Base-by-base conservation (phyloP, 345 rosid genomes). In the Sonneratia alba region DNA sequence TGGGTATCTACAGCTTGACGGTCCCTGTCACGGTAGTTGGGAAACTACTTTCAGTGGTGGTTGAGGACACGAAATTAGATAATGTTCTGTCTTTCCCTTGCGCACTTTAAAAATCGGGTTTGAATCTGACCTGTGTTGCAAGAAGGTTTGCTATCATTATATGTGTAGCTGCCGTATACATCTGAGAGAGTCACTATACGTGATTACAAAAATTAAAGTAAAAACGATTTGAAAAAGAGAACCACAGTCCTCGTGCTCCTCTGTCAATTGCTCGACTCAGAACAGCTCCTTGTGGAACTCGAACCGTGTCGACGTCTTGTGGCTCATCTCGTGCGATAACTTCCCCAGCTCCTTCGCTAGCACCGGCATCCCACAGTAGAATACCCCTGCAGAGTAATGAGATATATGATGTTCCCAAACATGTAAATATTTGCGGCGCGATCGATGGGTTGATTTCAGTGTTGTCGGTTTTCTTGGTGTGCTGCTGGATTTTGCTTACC, bases 231-330 rank as follows among this genome's bases (percentile, higher is more conserved):
- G 57, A 8, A 57, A 57, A 57, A 8, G 11, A n/a, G 2, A 10
- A 4, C 7, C 32, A n/a, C 63, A 8, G 7, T 5, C 13, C 21
- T 57, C 13, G 21, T 53, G 21, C 57, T 22, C 13, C 32, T 21
- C 34, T n/a, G 63, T 21, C 27, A 24, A 24, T 24, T n/a, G 34
- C 9, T 45, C 56, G 27, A 65, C 71, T 86, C 75, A 95, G 90
- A 90, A 95, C 78, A 85, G 80, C 80, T 95, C 99, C 74, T 95
- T 92, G 84, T 92, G 99, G 77, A 95, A 95, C 75, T 90, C 96
- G 11, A 95, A 95, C 38, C 91, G 74, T 3, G 99, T 90, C 27
- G 87, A 79, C 80, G 96, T 92, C 83, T 76, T 87, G 77, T 84
- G 91, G 78, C 76, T 92, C 72, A 90, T 74, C 77, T 90, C 94